Base-by-base conservation (phyloP, 108 stramenopile species). In the Pseudonitzschia multiseries region DNA sequence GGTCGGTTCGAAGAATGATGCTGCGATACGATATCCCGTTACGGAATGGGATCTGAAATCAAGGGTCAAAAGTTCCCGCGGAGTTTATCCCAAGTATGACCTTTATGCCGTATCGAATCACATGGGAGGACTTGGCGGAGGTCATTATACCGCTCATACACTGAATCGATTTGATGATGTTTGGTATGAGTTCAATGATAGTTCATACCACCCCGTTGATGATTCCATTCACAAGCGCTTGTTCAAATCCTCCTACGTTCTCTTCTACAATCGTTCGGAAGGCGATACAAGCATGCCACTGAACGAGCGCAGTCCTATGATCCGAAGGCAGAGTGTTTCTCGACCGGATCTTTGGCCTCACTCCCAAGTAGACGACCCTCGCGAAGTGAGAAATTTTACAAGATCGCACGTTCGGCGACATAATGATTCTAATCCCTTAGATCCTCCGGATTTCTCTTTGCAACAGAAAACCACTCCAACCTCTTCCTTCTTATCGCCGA, bases 31-130 rank as follows among this genome's bases (percentile, higher is more conserved):
- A 4, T 90, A 87, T 72, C 88, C 90, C 29, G 27, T 89, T 15
- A 59, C 22, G n/a, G 73, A 79, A 59, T 91, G 87, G 88, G 80
- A 93, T 76, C 60, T 93, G 57, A 85, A 87, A 40, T 33, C 44
- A 0, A 68, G 67, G 63, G 88, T 84, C 21, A 74, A 79, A 50
- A 79, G 75, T 62, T 26, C 57, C 20, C 79, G 75, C 24, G 78
- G 72, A 29, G 82, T 76, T 8, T 69, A 72, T 20, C 93, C 93
- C 1, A 41, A 86, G 1, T 99, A 97, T 76, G 99, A 99, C 74
- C 75, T 97, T 40, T 99, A 94, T 69, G 97, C 96, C 14, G 95
- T 99, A 8, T 91, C 94, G 17, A 90, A 97, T 72, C 93, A 94
- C 85, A 86, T 83, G 33, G 98, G 95, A 9, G 85, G 83, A 44